phyloP scores from a whole-genome alignment of 1,284 basidiomycete genomes.

The Ceratobasidium sp. region DNA sequence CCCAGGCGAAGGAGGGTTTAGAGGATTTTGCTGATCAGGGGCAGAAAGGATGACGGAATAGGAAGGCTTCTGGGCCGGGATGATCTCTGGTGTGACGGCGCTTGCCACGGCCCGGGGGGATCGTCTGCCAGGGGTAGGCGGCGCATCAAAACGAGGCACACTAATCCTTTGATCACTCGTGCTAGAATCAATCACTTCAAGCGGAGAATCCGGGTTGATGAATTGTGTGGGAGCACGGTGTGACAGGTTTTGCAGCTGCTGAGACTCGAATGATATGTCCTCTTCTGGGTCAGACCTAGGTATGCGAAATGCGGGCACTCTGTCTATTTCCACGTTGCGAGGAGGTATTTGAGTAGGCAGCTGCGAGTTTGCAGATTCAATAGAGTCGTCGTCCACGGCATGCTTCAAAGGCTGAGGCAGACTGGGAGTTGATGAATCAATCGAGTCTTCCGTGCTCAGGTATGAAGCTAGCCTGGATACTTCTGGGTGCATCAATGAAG shows the following conservation, averaged over 20 bases:
- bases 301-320: conserved; percentile 13
- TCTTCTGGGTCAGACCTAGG: conserved; percentile 12
- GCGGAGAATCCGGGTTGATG: neutral
- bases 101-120: conserved; percentile 4
- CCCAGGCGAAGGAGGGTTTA: neutral
- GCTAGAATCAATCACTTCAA: conserved; percentile 13
- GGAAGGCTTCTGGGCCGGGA: neutral
- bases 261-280: conserved; percentile 33
- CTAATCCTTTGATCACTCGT: neutral
- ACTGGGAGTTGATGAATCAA: conserved; percentile 14
- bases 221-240: neutral
- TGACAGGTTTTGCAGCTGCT: conserved; percentile 3
- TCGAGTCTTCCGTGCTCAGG: conserved; percentile 13
- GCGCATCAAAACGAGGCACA: conserved; percentile 25
- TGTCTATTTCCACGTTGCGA: neutral
- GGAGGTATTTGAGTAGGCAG: neutral
- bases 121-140: neutral
- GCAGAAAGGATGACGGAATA: conserved; percentile 1
- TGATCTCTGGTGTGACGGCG: neutral
- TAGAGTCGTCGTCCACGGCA: neutral
- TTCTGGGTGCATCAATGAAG: neutral
- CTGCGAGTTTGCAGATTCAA: conserved; percentile 29
- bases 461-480: conserved; percentile 11
- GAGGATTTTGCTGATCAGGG: neutral
- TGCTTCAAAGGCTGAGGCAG: neutral